phyloP scores from a whole-genome alignment of 1,284 basidiomycete genomes.

The Pascua guehoae region DNA sequence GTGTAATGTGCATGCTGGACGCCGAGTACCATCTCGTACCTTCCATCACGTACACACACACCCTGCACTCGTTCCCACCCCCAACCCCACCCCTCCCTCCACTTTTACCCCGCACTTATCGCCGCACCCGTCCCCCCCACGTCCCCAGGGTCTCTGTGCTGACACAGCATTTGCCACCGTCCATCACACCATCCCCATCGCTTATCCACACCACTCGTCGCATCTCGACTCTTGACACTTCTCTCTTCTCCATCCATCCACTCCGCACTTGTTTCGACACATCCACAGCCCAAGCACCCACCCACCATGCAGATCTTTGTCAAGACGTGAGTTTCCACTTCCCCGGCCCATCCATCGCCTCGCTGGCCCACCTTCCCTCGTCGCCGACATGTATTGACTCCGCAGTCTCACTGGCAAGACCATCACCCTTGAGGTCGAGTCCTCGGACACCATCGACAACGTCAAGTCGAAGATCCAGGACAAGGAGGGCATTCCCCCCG shows the following conservation, averaged over 20 bases:
- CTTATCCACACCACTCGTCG: not conserved
- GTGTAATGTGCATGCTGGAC: too few species aligned
- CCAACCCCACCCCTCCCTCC: too few species aligned
- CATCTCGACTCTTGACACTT: not conserved
- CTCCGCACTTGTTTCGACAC: not conserved
- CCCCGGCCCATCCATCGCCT: conserved; percentile 13
- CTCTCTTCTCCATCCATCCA: conserved; percentile 3
- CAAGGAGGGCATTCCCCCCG: conserved; percentile 74
- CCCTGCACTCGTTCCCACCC: not conserved
- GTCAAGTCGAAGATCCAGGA: conserved; percentile 60
- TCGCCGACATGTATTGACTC: not conserved
- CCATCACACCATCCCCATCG: not conserved
- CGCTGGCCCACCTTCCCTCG: not conserved
- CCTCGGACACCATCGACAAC: conserved; percentile 60
- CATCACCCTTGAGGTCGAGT: conserved; percentile 59
- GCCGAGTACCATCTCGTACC: too few species aligned
- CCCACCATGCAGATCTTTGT: conserved; percentile 15
- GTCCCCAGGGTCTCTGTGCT: too few species aligned
- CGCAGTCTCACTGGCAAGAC: conserved; percentile 60
- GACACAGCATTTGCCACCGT: not conserved
- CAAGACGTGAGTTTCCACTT: conserved; percentile 3
- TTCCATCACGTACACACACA: not conserved
- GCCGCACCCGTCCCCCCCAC: too few species aligned
- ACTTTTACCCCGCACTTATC: too few species aligned
- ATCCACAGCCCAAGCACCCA: not conserved